Evolutionary conservation across 2,329 filamentous ascomycete genomes (phyloP).

Genomic region (Penicillium sp.): DNA sequence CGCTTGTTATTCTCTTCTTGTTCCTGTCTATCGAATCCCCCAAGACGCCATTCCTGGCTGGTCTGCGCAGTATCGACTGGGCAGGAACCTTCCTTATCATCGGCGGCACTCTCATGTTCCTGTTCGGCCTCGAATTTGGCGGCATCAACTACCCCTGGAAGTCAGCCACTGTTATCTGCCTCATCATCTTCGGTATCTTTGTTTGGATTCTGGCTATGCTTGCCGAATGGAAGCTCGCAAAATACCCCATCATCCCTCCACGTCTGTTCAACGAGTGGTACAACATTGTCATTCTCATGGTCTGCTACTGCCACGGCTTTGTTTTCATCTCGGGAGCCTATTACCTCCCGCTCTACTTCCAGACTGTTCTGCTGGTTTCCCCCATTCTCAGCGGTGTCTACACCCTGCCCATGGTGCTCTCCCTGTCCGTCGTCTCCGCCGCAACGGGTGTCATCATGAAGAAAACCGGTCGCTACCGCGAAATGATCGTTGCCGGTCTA

Average conservation of each 20-base stretch:
- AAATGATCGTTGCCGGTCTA: slow-evolving; percentile 63
- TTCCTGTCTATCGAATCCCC: slow-evolving; percentile 66
- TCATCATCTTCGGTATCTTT: slow-evolving; percentile 73
- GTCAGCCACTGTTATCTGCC: slow-evolving; percentile 73
- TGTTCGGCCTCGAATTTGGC: slow-evolving; percentile 84
- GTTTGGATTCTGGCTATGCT: slow-evolving; percentile 68
- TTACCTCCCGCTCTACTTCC: slow-evolving; percentile 85
- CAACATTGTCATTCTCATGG: slow-evolving; percentile 66
- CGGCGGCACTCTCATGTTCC: slow-evolving; percentile 79
- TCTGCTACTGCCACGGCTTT: slow-evolving; percentile 74
- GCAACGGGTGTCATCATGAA: slow-evolving; percentile 69
- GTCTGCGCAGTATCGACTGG: slow-evolving; percentile 67
- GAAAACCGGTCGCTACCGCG: slow-evolving; percentile 69
- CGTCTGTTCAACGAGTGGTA: slow-evolving; percentile 68
- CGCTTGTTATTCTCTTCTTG: slow-evolving; percentile 61
- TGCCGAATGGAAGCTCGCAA: slow-evolving; percentile 73
- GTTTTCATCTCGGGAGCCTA: slow-evolving; percentile 79
- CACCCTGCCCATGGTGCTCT: slow-evolving; percentile 70
- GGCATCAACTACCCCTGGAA: slow-evolving; percentile 75
- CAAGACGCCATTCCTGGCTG: slow-evolving; percentile 60
- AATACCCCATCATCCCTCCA: slow-evolving; percentile 77
- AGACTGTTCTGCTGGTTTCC: slow-evolving; percentile 69
- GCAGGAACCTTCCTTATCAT: slow-evolving; percentile 66
- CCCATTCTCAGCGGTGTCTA: slow-evolving; percentile 76
- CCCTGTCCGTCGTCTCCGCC: slow-evolving; percentile 66